Evolutionary conservation across 805 yeast genomes (phyloP).

Genomic region (Wickerhamiella kurtzmanii): DNA sequence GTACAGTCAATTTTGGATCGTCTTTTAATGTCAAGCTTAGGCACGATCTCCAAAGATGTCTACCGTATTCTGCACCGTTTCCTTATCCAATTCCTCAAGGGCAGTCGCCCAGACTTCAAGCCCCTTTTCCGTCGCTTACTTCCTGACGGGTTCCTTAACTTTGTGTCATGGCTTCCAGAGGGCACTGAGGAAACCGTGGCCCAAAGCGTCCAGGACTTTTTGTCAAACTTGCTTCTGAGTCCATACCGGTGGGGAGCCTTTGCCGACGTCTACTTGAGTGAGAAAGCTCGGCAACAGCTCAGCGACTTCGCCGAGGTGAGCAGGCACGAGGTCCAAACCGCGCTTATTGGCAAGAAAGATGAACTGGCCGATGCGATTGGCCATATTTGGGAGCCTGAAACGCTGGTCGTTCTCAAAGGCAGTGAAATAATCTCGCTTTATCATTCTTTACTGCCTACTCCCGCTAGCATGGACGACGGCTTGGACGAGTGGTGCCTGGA

Average conservation of each 20-base stretch:
- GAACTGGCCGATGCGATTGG: not conserved
- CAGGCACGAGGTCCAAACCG: not conserved
- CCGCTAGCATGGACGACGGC: constrained; percentile 7
- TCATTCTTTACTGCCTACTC: constrained; percentile 12
- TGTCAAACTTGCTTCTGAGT: not conserved
- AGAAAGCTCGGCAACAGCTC: not conserved
- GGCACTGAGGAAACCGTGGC: not conserved
- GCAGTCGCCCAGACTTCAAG: not conserved
- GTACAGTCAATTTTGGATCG: constrained; percentile 2
- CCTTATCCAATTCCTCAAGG: not conserved
- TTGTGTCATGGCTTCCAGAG: not conserved
- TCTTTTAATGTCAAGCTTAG: not conserved
- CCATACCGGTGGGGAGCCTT: not conserved
- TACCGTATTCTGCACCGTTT: not conserved
- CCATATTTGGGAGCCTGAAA: constrained; percentile 13
- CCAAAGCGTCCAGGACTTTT: not conserved
- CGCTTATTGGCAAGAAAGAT: not conserved
- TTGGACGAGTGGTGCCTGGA: constrained; percentile 24
- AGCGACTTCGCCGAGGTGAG: not conserved
- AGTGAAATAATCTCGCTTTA: constrained; percentile 23
- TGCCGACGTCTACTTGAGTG: not conserved
- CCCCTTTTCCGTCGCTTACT: not conserved
- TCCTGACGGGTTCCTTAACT: not conserved
- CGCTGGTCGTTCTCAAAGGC: constrained; percentile 22
- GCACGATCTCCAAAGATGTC: not conserved